These are phyloP conservation scores for Paramecium sexaurelia DNA, from an alignment of 73 alveolate species.

Conservation along the genomic window DNA sequence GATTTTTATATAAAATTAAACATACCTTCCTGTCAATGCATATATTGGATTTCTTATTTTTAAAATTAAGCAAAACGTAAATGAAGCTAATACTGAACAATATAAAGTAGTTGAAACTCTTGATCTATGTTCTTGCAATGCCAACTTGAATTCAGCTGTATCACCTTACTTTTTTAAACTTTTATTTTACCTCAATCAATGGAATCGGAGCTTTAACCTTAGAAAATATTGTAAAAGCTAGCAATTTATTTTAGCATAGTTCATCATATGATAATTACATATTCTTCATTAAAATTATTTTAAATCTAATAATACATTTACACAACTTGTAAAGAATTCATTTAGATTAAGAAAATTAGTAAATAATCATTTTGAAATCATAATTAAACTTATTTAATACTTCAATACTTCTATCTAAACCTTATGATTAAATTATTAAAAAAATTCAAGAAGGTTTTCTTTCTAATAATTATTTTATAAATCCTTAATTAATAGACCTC, in stretches of 20 bases:
- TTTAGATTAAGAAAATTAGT: too few species aligned
- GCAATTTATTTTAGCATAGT: neutral
- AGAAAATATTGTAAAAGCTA: slow-evolving; percentile 15
- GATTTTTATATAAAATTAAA: neutral
- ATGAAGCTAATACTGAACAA: neutral
- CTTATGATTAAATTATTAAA: too few species aligned
- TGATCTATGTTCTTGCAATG: neutral
- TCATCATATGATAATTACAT: neutral
- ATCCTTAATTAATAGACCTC: too few species aligned
- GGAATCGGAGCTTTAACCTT: neutral
- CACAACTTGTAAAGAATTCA: too few species aligned
- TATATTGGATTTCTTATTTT: slow-evolving; percentile 5
- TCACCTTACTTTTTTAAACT: slow-evolving; percentile 21
- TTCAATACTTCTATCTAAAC: too few species aligned
- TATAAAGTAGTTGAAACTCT: neutral
- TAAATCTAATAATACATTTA: neutral
- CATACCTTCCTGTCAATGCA: slow-evolving; percentile 1
- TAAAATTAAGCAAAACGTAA: neutral
- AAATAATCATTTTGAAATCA: too few species aligned
- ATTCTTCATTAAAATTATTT: neutral
- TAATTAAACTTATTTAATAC: too few species aligned
- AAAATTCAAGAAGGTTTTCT: neutral
- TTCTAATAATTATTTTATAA: too few species aligned
- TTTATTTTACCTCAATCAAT: neutral
- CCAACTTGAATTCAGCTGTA: neutral